phyloP scores from a whole-genome alignment of 176 grass and related monocot species.

The Poa annua region DNA sequence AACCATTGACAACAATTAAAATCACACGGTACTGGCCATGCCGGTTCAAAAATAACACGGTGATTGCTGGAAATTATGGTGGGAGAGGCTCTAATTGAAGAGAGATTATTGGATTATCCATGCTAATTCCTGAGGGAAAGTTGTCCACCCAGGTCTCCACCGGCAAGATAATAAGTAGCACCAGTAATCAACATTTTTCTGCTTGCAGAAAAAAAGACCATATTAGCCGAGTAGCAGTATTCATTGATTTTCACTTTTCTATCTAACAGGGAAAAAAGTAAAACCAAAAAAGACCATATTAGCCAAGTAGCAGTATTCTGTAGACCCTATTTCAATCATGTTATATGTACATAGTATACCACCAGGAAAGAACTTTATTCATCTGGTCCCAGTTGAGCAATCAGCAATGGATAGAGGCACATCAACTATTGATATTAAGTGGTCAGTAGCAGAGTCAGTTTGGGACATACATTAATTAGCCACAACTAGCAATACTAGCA shows the following conservation, averaged over 20 bases:
- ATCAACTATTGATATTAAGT: conserved; percentile 53
- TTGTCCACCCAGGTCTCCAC: background rate
- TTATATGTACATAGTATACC: conserved; percentile 23
- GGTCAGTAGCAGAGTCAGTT: conserved; percentile 39
- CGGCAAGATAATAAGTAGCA: conserved; percentile 17
- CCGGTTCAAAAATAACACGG: background rate
- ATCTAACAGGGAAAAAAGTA: background rate
- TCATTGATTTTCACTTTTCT: conserved; percentile 37
- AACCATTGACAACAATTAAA: background rate
- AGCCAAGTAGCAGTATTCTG: background rate
- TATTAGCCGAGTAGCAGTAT: conserved; percentile 24
- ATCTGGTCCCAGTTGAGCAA: conserved; percentile 47
- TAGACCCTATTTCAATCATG: conserved; percentile 47
- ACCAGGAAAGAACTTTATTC: conserved; percentile 47
- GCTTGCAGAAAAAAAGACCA: conserved; percentile 29
- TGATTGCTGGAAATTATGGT: conserved; percentile 25
- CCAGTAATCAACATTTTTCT: conserved; percentile 41
- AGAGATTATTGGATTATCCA: conserved; percentile 31
- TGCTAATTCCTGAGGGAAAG: background rate
- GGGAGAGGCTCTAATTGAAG: conserved; percentile 36
- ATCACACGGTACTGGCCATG: conserved; percentile 12
- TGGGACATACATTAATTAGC: conserved; percentile 48
- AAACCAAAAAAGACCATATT: background rate
- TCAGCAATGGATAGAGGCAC: conserved; percentile 41
- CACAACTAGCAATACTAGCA: conserved; percentile 44